phyloP scores from a whole-genome alignment of 345 rosid genomes.

The Dipteronia dyeriana region DNA sequence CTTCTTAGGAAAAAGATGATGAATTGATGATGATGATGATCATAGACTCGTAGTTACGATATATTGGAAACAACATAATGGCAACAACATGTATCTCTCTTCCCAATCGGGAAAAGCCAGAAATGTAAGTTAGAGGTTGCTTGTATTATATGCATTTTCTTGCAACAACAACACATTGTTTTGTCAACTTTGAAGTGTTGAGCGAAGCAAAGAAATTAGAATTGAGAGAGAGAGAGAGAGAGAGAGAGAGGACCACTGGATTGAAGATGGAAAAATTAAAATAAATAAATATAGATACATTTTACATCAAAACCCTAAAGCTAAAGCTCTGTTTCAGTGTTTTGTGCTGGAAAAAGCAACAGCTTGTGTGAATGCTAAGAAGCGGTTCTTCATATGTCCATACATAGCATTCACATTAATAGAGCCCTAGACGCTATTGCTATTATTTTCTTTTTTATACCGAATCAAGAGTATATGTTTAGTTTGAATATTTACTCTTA shows the following conservation, averaged over 20 bases:
- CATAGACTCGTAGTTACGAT: not conserved
- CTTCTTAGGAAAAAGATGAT: not conserved
- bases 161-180: not conserved
- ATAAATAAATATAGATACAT: not conserved
- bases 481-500: too few species aligned
- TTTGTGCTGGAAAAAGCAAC: conserved; percentile 12
- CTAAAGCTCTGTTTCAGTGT: not conserved
- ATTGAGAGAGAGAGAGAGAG: not conserved
- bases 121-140: conserved; percentile 17
- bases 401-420: not conserved
- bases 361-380: not conserved
- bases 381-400: conserved; percentile 11
- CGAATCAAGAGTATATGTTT: too few species aligned
- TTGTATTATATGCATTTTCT: conserved; percentile 9
- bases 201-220: not conserved
- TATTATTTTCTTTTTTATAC: too few species aligned
- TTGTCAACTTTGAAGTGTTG: conserved; percentile 7
- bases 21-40: not conserved
- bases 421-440: conserved; percentile 7
- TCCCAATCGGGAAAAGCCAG: conserved; percentile 21
- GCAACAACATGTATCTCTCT: not conserved
- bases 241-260: conserved; percentile 6
- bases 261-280: not conserved
- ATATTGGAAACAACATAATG: conserved; percentile 7
- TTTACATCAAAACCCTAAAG: not conserved